Base-by-base conservation (phyloP, 2,329 filamentous ascomycete species). In the Alternaria novae-zelandiae region DNA sequence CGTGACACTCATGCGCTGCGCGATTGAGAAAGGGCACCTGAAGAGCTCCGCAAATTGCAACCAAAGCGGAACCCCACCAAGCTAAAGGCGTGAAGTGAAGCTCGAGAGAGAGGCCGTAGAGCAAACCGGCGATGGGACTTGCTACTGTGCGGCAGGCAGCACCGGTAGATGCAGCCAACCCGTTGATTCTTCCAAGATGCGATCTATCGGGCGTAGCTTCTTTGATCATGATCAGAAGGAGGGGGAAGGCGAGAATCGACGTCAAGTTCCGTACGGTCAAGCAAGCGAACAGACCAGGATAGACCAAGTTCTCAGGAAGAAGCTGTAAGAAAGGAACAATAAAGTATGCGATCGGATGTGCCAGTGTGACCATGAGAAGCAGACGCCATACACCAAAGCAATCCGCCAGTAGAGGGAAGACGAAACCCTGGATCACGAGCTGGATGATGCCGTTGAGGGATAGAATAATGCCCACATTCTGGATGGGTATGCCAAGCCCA, bases 161-260 rank as follows among this genome's bases (percentile, higher is more conserved):
- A n/a, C 90, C 90, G 2, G 88, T 90, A 3, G 88, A 90, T 64
- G 91, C 91, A 51, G 90, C 90, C 9, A 92, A 80, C 0, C 90
- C 90, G 66, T 93, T 93, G 76, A 93, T 90, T 70, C 87, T 89
- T 1, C 90, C 90, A 15, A 93, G 83, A 6, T 88, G 85, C 1
- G 84, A 85, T 4, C 87, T 82, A 5, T 87, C 85, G 0, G 90
- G 89, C 5, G 88, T 87, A 1, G 90, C 89, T 79, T 92, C 89
- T 77, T 93, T 93, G 72, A 93, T 85, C 57, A 93, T 82, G 64
- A 93, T 92, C 25, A 93, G 83, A 1, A 90, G 84, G 9, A 91
- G 85, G 0, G 90, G 90, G 41, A 90, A 91, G 21, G 86, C 87
- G 36, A 92, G 83, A 67, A 92, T 91, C 8, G 89, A 89, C 59